Conservation (phyloP, 202 grass and related monocot species). For the Dendrocalamus latiflorus region DNA sequence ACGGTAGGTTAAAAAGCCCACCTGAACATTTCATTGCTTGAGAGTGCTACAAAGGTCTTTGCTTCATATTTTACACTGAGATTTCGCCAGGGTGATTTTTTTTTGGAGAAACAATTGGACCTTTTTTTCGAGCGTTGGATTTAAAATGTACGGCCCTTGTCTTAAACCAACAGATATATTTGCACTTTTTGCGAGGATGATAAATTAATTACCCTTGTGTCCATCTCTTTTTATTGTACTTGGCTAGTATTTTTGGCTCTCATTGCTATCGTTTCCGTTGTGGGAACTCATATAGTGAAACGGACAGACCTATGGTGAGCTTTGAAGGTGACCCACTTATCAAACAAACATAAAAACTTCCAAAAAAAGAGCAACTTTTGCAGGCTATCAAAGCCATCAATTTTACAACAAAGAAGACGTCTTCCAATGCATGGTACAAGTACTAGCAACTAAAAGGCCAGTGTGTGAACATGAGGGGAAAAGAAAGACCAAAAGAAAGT, state of each 20-base stretch:
- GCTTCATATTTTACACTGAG: no score
- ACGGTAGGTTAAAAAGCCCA: no score
- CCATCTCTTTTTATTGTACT: no score
- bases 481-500: neutral
- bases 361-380: conserved; percentile 24
- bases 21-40: no score
- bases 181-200: no score
- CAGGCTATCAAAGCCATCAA: neutral
- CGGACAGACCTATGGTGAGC: neutral
- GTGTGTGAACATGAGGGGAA: neutral
- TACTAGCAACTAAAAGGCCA: neutral
- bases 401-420: neutral
- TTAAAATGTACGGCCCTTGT: neutral
- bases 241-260: neutral
- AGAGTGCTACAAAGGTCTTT: no score
- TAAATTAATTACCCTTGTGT: no score
- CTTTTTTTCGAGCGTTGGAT: neutral
- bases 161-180: neutral
- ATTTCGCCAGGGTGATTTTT: neutral
- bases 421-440: neutral
- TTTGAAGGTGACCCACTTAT: neutral
- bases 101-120: neutral
- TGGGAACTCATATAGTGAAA: neutral
- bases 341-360: neutral
- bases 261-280: neutral